These are phyloP conservation scores for Lactarius sanguifluus DNA, from an alignment of 768 basidiomycete species.

Conservation along the genomic window DNA sequence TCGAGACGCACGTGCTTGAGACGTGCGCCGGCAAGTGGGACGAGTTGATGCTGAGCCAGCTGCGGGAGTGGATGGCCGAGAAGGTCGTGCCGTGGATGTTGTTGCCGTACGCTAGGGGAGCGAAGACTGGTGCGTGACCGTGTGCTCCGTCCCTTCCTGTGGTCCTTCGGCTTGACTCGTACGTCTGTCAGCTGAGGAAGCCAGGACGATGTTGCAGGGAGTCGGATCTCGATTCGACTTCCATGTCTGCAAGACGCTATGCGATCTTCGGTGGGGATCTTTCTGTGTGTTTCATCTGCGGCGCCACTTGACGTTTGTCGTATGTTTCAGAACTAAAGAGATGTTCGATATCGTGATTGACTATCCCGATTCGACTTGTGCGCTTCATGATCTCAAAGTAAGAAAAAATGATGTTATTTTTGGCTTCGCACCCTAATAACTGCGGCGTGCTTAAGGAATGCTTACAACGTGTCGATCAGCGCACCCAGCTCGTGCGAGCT, in stretches of 20 bases:
- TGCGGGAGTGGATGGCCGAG: constrained; percentile 76
- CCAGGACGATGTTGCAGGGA: constrained; percentile 67
- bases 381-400: constrained; percentile 84
- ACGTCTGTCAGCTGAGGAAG: constrained; percentile 56
- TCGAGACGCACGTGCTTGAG: constrained; percentile 68
- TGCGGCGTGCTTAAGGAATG: constrained; percentile 54
- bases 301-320: not conserved
- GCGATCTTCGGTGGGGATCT: constrained; percentile 68
- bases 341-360: constrained; percentile 97
- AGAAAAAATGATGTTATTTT: constrained; percentile 10
- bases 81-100: constrained; percentile 86
- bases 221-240: constrained; percentile 87
- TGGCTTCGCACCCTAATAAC: constrained; percentile 13
- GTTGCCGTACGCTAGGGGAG: constrained; percentile 70
- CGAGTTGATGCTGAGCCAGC: constrained; percentile 54
- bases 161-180: not conserved
- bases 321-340: constrained; percentile 58
- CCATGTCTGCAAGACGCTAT: constrained; percentile 88
- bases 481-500: constrained; percentile 69
- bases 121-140: constrained; percentile 48
- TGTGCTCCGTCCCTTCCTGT: no score
- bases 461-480: constrained; percentile 76
- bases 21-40: constrained; percentile 72
- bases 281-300: not conserved
- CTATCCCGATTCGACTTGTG: constrained; percentile 83